Evolutionary conservation across 176 grass and related monocot genomes (phyloP).

Genomic region (Ananas comosus): DNA sequence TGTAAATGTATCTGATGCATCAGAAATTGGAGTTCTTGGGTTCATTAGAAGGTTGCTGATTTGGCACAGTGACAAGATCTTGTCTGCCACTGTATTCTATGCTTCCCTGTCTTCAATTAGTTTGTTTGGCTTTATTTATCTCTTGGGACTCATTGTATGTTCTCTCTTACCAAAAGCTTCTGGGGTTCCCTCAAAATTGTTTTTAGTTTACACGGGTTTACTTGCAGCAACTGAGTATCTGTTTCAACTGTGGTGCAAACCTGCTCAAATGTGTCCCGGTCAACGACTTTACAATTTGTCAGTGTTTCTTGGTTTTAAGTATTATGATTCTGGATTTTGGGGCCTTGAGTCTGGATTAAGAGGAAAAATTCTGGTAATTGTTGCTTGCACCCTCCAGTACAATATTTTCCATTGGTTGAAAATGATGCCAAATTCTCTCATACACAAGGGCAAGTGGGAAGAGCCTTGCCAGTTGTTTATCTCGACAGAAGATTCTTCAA

Average conservation of each 20-base stretch:
- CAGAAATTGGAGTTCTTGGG: constrained; percentile 56
- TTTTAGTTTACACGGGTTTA: constrained; percentile 81
- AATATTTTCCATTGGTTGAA: constrained; percentile 95
- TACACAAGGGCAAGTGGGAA: constrained; percentile 82
- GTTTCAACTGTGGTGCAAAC: constrained; percentile 90
- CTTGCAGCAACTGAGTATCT: constrained; percentile 77
- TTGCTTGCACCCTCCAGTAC: constrained; percentile 87
- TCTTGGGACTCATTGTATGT: constrained; percentile 70
- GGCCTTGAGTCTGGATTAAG: constrained; percentile 71
- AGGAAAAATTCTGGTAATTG: constrained; percentile 81
- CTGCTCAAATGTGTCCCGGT: constrained; percentile 83
- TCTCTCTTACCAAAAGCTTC: constrained; percentile 83
- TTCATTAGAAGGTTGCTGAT: constrained; percentile 82
- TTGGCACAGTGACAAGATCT: constrained; percentile 92
- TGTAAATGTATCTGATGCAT: constrained; percentile 65
- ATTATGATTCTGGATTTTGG: constrained; percentile 92
- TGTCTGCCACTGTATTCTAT: constrained; percentile 74
- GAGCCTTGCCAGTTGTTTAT: constrained; percentile 90
- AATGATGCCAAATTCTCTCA: constrained; percentile 55
- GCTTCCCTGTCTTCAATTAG: constrained; percentile 84
- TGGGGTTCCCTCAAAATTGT: constrained; percentile 80
- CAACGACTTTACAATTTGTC: constrained; percentile 53
- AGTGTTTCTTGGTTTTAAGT: constrained; percentile 66
- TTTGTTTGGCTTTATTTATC: constrained; percentile 74
- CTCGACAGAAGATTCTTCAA: constrained; percentile 35